Evolutionary conservation across 164 flowering plant species (phyloP).

Genomic region (Aristolochia contorta): DNA sequence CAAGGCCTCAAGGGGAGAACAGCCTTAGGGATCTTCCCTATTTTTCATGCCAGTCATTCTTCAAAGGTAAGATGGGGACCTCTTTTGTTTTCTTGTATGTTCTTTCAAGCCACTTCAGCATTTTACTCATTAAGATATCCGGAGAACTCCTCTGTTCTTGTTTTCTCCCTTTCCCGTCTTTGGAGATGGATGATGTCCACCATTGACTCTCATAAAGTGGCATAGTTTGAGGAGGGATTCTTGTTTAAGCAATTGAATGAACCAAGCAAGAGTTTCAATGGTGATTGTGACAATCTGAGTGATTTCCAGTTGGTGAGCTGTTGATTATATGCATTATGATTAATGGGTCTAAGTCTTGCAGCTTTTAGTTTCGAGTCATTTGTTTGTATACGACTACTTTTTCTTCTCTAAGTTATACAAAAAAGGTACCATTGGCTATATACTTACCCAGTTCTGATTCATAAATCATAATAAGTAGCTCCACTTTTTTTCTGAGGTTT

Average conservation of each 20-base stretch:
- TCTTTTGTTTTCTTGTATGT: conserved; percentile 3
- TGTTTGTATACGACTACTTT: too few species aligned
- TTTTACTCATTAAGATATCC: background rate
- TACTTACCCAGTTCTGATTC: too few species aligned
- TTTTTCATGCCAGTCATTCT: conserved; percentile 3
- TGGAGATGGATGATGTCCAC: background rate
- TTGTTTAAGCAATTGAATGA: conserved; percentile 42
- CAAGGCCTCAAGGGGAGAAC: conserved; percentile 1
- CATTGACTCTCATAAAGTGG: conserved; percentile 8
- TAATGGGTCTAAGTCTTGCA: background rate
- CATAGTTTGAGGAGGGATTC: conserved; percentile 28
- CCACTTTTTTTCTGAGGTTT: too few species aligned
- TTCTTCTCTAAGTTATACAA: too few species aligned
- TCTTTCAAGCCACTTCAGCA: conserved; percentile 30
- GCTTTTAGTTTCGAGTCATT: too few species aligned
- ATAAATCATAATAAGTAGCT: too few species aligned
- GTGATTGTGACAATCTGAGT: conserved; percentile 2
- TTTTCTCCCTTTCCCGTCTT: background rate
- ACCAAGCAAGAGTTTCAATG: conserved; percentile 17
- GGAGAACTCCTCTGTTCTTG: too few species aligned
- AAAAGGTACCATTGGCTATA: too few species aligned
- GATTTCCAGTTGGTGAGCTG: background rate
- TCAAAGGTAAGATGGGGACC: conserved; percentile 23
- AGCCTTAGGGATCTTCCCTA: too few species aligned
- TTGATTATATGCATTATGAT: background rate